Evolutionary conservation across 441 rosid genomes (phyloP), one percentile per base, ranked within the genome.

Genomic region (Gossypium davidsonii): DNA sequence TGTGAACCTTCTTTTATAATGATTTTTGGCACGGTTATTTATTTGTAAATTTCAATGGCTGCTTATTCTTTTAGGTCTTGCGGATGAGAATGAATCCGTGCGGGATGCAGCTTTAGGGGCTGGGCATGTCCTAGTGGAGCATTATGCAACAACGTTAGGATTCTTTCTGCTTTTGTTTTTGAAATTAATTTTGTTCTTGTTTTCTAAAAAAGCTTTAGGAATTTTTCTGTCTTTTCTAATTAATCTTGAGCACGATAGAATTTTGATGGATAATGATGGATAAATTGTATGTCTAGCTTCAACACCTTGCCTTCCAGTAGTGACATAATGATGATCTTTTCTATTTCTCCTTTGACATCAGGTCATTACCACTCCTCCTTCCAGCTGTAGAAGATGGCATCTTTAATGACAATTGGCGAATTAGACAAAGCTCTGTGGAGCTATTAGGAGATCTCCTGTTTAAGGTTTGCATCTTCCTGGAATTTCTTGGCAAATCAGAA

Each of bases 381-480:
- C 99, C 99, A 44, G 98, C 98, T 74, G 98, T 94, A 73, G 99
- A 96, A 79, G 99, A 96, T 85, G 99, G 99, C 58, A 96, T 96
- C 74, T 94, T 92, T 74, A 92, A 91, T 76, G 99, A 96, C 78
- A 96, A 74, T 87, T 96, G 99, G 99, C 96, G 99, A 76, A 94
- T 96, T 72, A 90, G 98, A 68, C 99, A 96, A 85, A 96, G 99
- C 85, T 96, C 99, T 58, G 99, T 96, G 10, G 99, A 96, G 78
- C 84, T 96, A 74, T 85, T 96, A 73, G 99, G 99, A 70, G 99
- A 96, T 82, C 91, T 96, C 49, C 77, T 96, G 84, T 96, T 96
- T 82, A 96, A 96, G 96, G 99, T 94, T 59, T 70, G 57, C 18
- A 78, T 74, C 55, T 61, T 74, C 44, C 67, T 59, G 14, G 6